phyloP scores from a whole-genome alignment of 2,329 filamentous ascomycete species.

The Penicillium sp. region DNA sequence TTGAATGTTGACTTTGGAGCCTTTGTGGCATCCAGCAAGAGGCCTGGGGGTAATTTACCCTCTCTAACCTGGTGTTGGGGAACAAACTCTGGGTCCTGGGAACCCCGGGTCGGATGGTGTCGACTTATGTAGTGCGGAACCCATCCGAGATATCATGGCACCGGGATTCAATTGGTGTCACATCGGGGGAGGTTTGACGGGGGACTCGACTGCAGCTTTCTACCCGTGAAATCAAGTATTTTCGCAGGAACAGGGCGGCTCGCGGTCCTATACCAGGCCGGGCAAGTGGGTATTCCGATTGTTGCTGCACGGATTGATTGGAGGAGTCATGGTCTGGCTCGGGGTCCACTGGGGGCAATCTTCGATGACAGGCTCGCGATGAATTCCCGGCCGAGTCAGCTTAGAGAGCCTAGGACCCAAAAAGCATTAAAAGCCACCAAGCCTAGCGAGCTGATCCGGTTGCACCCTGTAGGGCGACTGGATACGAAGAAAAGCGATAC shows the following conservation, averaged over 20 bases:
- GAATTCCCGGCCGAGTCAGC: not conserved
- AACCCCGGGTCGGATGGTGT: conserved; percentile 3
- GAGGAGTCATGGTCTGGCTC: conserved; percentile 3
- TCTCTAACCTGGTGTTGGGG: not conserved
- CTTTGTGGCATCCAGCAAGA: conserved; percentile 8
- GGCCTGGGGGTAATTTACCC: conserved; percentile 7
- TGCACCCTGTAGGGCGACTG: too few relatives aligned
- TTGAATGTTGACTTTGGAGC: conserved; percentile 1
- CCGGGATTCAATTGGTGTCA: conserved; percentile 5
- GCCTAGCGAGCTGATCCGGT: not conserved
- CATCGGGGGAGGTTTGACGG: conserved; percentile 9
- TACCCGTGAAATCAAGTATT: not conserved
- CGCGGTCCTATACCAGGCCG: not conserved
- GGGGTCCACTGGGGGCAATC: conserved; percentile 12
- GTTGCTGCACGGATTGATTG: not conserved
- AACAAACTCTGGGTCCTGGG: not conserved
- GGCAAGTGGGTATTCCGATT: conserved; percentile 3
- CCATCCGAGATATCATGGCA: not conserved
- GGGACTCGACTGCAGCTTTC: not conserved
- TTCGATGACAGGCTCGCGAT: conserved; percentile 8
- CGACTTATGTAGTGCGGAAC: not conserved
- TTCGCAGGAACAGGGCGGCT: not conserved
- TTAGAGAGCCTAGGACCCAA: too few relatives aligned
- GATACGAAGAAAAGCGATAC: not conserved
- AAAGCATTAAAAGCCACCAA: not conserved